Conservation (phyloP, 352 stramenopile species). For the Globisporangium carolinianum region DNA sequence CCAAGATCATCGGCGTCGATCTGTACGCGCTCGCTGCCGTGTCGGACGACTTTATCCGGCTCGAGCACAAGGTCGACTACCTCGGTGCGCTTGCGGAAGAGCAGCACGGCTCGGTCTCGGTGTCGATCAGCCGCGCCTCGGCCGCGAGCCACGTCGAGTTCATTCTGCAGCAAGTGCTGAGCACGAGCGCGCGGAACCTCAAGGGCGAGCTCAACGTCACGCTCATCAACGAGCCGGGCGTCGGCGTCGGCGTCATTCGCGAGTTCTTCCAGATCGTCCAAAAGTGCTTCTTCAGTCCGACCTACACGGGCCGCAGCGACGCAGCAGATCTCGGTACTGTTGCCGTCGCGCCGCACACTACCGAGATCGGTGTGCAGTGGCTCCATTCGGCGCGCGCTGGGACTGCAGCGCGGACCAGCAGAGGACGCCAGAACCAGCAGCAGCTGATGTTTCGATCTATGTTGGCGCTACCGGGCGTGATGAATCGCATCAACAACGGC, state of each 20-base stretch:
- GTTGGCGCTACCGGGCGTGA: too few relatives aligned
- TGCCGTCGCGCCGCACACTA: constrained; percentile 24
- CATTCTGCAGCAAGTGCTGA: constrained; percentile 62
- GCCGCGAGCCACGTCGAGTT: constrained; percentile 62
- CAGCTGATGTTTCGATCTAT: too few relatives aligned
- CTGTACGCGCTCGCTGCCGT: constrained; percentile 53
- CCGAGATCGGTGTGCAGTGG: constrained; percentile 57
- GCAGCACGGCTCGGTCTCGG: constrained; percentile 33
- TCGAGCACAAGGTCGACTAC: constrained; percentile 80
- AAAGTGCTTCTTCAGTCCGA: constrained; percentile 43
- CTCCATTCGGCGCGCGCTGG: constrained; percentile 44
- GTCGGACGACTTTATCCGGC: constrained; percentile 24
- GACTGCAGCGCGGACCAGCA: constrained; percentile 5
- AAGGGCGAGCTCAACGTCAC: constrained; percentile 58
- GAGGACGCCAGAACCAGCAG: too few relatives aligned
- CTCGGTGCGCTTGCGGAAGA: constrained; percentile 55
- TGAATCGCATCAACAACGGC: not conserved
- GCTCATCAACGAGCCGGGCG: constrained; percentile 59
- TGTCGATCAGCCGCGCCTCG: constrained; percentile 57
- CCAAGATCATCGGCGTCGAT: constrained; percentile 63
- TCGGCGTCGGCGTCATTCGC: constrained; percentile 53
- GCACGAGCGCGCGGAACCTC: constrained; percentile 30
- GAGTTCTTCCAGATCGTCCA: constrained; percentile 78
- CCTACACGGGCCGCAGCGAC: constrained; percentile 1
- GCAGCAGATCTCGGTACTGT: not conserved